These are phyloP conservation scores for Wallacemonas sp. DNA, from an alignment of 208 protist genomes.

Conservation along the genomic window DNA sequence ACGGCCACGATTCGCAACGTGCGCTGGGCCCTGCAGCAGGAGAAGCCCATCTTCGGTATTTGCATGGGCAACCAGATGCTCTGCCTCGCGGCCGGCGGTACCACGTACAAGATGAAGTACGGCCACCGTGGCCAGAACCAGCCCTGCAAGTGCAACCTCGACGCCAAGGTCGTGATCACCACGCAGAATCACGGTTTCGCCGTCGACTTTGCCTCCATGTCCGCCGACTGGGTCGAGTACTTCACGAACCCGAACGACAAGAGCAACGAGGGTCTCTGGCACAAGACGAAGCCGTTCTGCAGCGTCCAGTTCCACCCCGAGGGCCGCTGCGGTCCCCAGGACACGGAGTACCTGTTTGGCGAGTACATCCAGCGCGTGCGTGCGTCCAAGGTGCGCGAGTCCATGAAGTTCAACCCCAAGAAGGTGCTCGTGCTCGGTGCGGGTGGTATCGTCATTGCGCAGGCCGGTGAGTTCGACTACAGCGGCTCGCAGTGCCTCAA, in stretches of 20 bases:
- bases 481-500: constrained; percentile 98
- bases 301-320: constrained; percentile 99
- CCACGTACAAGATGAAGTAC: constrained; percentile 99
- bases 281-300: constrained; percentile 96
- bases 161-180: constrained; percentile 95
- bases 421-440: constrained; percentile 96
- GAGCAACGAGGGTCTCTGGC: constrained; percentile 97
- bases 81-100: constrained; percentile 89
- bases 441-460: constrained; percentile 97
- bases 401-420: constrained; percentile 73
- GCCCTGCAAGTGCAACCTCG: constrained; percentile 90
- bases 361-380: constrained; percentile 93
- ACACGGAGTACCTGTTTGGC: constrained; percentile 98
- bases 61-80: constrained; percentile 99
- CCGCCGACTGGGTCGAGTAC: constrained; percentile 94
- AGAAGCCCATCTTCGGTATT: constrained; percentile 98
- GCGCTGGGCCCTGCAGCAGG: constrained; percentile 79
- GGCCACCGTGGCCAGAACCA: constrained; percentile 99
- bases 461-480: constrained; percentile 99
- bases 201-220: constrained; percentile 93
- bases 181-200: constrained; percentile 99
- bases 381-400: constrained; percentile 68
- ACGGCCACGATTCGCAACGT: constrained; percentile 94
- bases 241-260: constrained; percentile 98
- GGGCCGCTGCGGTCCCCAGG: constrained; percentile 94